Conservation (phyloP, 495 filamentous ascomycete genomes). For the Neurospora cerealis region DNA sequence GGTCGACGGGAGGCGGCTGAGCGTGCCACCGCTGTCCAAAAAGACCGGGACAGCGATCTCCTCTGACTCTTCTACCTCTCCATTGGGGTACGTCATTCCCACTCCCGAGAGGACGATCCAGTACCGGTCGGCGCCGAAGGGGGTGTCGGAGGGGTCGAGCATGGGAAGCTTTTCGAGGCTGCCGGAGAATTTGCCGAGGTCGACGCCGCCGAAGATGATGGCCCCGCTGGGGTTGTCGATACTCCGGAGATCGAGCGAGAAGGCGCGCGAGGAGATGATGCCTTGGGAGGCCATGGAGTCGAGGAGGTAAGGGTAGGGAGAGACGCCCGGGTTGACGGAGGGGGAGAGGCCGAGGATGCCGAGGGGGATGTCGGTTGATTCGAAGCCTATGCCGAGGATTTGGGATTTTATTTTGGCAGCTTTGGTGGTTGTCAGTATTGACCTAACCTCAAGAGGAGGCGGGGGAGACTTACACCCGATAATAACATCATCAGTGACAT, state of each 20-base stretch:
- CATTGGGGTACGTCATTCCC: constrained; percentile 18
- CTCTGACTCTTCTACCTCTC: constrained; percentile 6
- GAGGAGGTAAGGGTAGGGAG: constrained; percentile 57
- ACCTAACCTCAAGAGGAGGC: too few species aligned
- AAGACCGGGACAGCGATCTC: constrained; percentile 17
- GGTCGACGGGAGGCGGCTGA: constrained; percentile 13
- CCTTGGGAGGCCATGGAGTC: constrained; percentile 50
- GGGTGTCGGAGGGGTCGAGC: constrained; percentile 18
- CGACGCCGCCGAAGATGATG: constrained; percentile 74
- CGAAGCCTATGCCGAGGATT: constrained; percentile 31
- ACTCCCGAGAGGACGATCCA: constrained; percentile 16
- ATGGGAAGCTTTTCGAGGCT: constrained; percentile 42
- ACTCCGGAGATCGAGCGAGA: constrained; percentile 55
- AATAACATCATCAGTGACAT: constrained; percentile 29
- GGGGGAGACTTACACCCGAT: constrained; percentile 30
- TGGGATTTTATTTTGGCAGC: constrained; percentile 26
- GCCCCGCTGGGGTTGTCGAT: constrained; percentile 42
- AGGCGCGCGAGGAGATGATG: constrained; percentile 59
- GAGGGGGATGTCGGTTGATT: constrained; percentile 34
- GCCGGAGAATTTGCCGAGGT: constrained; percentile 55
- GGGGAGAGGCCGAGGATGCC: constrained; percentile 66
- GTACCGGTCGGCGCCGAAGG: constrained; percentile 17
- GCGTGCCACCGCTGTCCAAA: constrained; percentile 21
- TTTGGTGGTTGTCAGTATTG: constrained; percentile 1
- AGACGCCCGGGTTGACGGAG: constrained; percentile 33